These are phyloP conservation scores for Saccharomyces kudriavzevii DNA, from an alignment of 805 yeast genomes.

Conservation along the genomic window DNA sequence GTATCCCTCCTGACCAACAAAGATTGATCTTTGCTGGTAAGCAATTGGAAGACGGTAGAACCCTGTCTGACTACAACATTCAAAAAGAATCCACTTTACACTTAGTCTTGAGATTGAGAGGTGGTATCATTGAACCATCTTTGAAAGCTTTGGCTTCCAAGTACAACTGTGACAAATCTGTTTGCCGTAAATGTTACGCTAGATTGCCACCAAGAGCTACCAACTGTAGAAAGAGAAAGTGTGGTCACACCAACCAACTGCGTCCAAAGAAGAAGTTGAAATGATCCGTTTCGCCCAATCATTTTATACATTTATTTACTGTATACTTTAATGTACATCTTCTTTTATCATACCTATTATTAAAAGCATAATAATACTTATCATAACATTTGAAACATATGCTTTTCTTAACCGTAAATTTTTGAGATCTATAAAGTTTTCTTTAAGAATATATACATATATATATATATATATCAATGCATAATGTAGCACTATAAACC, in stretches of 20 bases:
- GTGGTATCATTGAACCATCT: constrained; percentile 99
- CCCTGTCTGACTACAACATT: constrained; percentile 98
- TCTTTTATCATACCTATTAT: background rate
- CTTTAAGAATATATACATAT: background rate
- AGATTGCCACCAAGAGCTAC: constrained; percentile 99
- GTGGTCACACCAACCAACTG: constrained; percentile 99
- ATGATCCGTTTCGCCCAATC: constrained; percentile 45
- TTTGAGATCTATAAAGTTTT: background rate
- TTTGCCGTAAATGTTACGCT: constrained; percentile 99
- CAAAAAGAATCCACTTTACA: constrained; percentile 98
- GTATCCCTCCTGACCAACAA: constrained; percentile 99
- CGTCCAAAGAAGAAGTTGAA: constrained; percentile 99
- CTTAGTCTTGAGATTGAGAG: constrained; percentile 94
- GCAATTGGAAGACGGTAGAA: constrained; percentile 99
- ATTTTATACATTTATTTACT: constrained; percentile 1
- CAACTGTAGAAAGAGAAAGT: constrained; percentile 99
- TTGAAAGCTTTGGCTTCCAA: constrained; percentile 98
- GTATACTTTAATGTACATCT: background rate
- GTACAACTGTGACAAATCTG: constrained; percentile 98
- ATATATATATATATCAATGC: background rate
- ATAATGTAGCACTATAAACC: background rate
- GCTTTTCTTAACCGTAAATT: background rate
- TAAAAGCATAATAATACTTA: background rate
- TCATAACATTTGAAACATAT: background rate
- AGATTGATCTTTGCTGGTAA: constrained; percentile 99